Evolutionary conservation across 1,284 basidiomycete genomes (phyloP).

Genomic region (Microbotryum scabiosae): DNA sequence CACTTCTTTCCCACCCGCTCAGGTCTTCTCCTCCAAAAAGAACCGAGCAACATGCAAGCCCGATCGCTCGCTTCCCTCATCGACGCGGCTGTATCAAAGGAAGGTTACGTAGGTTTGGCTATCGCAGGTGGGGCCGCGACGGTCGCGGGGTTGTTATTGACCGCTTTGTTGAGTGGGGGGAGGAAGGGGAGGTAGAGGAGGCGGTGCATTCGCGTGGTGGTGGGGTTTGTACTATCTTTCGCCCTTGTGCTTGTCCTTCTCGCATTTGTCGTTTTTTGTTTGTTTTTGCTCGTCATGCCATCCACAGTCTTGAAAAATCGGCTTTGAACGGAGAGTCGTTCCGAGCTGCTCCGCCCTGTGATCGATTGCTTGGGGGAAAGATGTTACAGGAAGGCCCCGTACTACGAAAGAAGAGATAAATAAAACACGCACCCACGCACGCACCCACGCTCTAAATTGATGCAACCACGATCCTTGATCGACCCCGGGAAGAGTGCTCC

Average conservation of each 20-base stretch:
- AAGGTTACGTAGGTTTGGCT: conserved; percentile 76
- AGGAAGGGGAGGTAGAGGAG: background rate
- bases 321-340: too few species aligned
- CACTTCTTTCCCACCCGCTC: background rate
- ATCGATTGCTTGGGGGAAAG: too few species aligned
- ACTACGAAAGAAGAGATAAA: too few species aligned
- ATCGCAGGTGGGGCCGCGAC: conserved; percentile 83
- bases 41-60: conserved; percentile 89
- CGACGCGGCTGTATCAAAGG: conserved; percentile 75
- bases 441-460: too few species aligned
- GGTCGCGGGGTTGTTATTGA: conserved; percentile 69
- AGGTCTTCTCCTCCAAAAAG: conserved; percentile 85
- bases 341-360: too few species aligned
- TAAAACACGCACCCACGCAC: too few species aligned
- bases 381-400: too few species aligned
- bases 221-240: background rate
- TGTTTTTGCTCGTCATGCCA: too few species aligned
- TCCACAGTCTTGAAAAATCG: too few species aligned
- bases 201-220: too few species aligned
- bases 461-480: too few species aligned
- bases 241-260: background rate
- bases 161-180: conserved; percentile 50
- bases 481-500: too few species aligned
- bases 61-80: conserved; percentile 76
- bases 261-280: background rate